Evolutionary conservation across 768 basidiomycete genomes (phyloP).

Genomic region (Calvatia gigantea): DNA sequence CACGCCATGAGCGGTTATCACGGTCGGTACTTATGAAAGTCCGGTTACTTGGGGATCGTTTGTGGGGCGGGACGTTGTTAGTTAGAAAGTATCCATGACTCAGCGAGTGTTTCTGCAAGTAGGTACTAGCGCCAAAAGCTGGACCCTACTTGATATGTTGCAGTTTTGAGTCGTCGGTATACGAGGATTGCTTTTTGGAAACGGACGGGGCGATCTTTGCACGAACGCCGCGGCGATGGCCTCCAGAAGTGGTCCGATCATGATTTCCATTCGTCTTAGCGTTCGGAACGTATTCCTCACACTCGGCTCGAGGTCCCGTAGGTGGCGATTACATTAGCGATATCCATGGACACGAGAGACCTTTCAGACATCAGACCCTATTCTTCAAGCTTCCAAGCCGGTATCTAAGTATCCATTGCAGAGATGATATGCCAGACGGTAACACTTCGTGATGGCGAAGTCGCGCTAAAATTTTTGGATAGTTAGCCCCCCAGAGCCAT

Average conservation of each 20-base stretch:
- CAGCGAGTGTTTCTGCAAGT: background rate
- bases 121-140: too few relatives aligned
- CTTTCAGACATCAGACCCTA: background rate
- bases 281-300: background rate
- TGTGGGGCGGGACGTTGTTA: background rate
- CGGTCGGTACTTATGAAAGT: background rate
- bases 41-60: background rate
- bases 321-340: background rate
- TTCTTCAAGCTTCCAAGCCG: too few relatives aligned
- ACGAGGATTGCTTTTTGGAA: too few relatives aligned
- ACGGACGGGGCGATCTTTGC: background rate
- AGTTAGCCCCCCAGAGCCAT: background rate
- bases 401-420: too few relatives aligned
- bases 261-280: background rate
- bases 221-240: background rate
- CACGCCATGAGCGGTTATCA: background rate
- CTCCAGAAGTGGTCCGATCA: background rate
- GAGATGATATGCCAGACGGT: too few relatives aligned
- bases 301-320: background rate
- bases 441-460: background rate
- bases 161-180: too few relatives aligned
- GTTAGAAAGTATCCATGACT: background rate
- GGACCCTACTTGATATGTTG: too few relatives aligned
- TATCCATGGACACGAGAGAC: background rate
- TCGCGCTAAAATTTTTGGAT: background rate